A percentile compares a stretch with the other conserved stretches of the same genome.
phyloP scores from a whole-genome alignment of 2,329 filamentous ascomycete species.

The Neoascochyta sp. region DNA sequence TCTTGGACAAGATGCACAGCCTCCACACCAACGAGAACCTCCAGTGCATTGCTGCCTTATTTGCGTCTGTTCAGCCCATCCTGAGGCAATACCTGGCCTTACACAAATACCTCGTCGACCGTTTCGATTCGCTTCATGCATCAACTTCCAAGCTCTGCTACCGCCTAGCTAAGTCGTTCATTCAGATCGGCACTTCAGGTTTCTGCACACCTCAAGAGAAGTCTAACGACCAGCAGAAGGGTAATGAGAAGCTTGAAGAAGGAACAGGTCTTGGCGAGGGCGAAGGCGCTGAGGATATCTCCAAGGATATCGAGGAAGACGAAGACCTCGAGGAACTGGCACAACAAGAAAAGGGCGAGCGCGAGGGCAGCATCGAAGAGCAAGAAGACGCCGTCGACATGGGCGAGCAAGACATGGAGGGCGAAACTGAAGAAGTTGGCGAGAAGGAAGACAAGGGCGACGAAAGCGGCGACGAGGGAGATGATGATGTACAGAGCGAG shows the following conservation, averaged over 20 bases:
- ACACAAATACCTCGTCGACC: constrained; percentile 55
- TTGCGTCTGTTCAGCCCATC: constrained; percentile 65
- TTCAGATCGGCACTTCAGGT: constrained; percentile 74
- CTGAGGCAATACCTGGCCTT: constrained; percentile 67
- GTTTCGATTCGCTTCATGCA: constrained; percentile 63
- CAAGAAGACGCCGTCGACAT: constrained; percentile 86
- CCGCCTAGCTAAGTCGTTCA: constrained; percentile 71
- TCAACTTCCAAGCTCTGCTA: constrained; percentile 71
- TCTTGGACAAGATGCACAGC: constrained; percentile 46
- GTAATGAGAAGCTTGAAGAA: constrained; percentile 75
- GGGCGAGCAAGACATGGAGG: constrained; percentile 88
- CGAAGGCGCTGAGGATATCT: constrained; percentile 94
- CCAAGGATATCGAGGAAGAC: constrained; percentile 90
- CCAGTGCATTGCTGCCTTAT: constrained; percentile 52
- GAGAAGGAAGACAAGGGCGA: constrained; percentile 57
- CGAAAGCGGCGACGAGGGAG: constrained; percentile 43
- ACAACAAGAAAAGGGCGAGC: constrained; percentile 67
- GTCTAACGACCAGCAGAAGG: constrained; percentile 59
- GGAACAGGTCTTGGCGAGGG: constrained; percentile 94
- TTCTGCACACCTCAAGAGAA: constrained; percentile 90
- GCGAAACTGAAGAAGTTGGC: constrained; percentile 64
- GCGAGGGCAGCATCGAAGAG: constrained; percentile 66
- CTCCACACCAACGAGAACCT: constrained; percentile 43
- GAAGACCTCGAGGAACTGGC: constrained; percentile 91
- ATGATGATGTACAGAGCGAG: constrained; percentile 79